Evolutionary conservation across 23 red algal genomes (phyloP).

Genomic region (Gracilaria gracilis): DNA sequence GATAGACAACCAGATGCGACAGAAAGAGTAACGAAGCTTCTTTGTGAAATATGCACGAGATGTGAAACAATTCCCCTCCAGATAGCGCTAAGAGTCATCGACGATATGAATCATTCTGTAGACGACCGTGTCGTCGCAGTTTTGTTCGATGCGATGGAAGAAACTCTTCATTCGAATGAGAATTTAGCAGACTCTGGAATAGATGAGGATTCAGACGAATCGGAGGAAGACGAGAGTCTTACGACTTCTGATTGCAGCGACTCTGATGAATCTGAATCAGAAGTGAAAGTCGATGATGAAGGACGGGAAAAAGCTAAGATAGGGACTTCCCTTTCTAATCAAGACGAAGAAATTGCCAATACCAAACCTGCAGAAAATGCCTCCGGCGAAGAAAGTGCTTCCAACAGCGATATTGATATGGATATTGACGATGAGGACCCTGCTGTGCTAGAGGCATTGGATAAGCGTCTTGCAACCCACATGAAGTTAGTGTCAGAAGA

Average conservation of each 20-base stretch:
- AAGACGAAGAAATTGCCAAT: not conserved
- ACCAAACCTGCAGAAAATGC: not conserved
- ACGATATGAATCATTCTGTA: conserved; percentile 9
- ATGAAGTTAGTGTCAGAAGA: conserved; percentile 49
- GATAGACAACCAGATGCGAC: conserved; percentile 6
- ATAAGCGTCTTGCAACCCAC: conserved; percentile 33
- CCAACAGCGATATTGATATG: conserved; percentile 22
- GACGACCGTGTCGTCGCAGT: conserved; percentile 61
- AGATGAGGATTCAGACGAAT: conserved; percentile 3
- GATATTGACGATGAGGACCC: conserved; percentile 72
- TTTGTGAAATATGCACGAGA: conserved; percentile 36
- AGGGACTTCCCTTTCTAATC: not conserved
- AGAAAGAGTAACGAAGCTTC: conserved; percentile 22
- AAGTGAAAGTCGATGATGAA: not conserved
- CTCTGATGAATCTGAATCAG: not conserved
- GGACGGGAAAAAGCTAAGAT: not conserved
- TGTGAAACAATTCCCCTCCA: conserved; percentile 8
- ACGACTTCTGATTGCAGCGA: not conserved
- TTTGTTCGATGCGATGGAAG: conserved; percentile 64
- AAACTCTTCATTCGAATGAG: conserved; percentile 4
- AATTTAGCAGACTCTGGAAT: not conserved
- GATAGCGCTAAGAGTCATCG: conserved; percentile 29
- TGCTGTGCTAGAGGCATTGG: conserved; percentile 44
- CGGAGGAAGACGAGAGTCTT: not conserved
- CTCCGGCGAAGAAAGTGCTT: not conserved